Percentiles rank a stretch among this genome's conserved stretches.
Evolutionary conservation across 805 yeast genomes (phyloP).

Genomic region (Clavispora asparagi): DNA sequence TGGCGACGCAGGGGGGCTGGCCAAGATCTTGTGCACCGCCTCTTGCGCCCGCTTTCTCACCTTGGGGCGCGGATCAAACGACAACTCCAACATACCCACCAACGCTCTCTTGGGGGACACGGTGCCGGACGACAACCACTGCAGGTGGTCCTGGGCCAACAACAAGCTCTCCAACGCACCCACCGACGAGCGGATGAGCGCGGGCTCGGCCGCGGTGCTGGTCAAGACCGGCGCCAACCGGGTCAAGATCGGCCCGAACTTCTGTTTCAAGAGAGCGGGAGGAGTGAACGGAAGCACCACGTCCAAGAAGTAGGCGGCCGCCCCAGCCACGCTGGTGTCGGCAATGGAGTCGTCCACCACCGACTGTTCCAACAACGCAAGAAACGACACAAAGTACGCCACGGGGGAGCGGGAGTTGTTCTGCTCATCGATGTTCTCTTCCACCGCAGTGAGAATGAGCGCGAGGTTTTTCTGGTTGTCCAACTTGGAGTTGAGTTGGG

Average conservation of each 20-base stretch:
- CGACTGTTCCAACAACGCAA: conserved; percentile 77
- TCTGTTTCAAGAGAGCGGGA: conserved; percentile 59
- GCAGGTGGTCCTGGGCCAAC: conserved; percentile 69
- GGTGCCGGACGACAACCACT: conserved; percentile 61
- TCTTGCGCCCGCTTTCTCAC: conserved; percentile 94
- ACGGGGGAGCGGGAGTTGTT: conserved; percentile 59
- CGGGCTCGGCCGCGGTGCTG: conserved; percentile 65
- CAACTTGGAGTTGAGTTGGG: conserved; percentile 71
- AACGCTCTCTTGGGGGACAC: conserved; percentile 80
- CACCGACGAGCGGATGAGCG: conserved; percentile 73
- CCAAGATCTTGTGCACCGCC: conserved; percentile 62
- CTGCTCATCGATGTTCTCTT: conserved; percentile 74
- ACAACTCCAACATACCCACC: conserved; percentile 68
- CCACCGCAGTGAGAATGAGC: conserved; percentile 79
- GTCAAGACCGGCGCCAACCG: conserved; percentile 80
- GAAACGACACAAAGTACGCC: conserved; percentile 79
- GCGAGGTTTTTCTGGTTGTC: conserved; percentile 86
- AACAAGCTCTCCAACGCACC: conserved; percentile 81
- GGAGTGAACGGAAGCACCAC: conserved; percentile 72
- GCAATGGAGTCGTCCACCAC: conserved; percentile 43
- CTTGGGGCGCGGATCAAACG: conserved; percentile 88
- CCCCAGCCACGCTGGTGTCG: conserved; percentile 62
- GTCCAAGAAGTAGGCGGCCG: conserved; percentile 79
- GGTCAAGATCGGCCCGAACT: conserved; percentile 71
- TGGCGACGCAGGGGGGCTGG: conserved; percentile 71